phyloP scores from a whole-genome alignment of 2,329 filamentous ascomycete genomes.

The Stachybotrys echinatus region DNA sequence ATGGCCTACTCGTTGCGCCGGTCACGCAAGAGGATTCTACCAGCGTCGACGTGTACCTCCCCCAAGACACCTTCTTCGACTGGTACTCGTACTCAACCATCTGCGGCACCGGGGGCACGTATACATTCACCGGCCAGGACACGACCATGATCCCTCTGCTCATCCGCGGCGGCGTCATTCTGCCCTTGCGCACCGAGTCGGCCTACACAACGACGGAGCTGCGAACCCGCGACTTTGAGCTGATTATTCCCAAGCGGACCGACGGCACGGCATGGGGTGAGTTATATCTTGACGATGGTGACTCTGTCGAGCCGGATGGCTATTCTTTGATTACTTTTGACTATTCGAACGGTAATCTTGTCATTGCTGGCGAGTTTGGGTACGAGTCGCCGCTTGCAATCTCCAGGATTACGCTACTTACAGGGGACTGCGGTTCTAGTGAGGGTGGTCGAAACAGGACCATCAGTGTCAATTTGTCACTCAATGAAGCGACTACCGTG shows the following conservation, averaged over 20 bases:
- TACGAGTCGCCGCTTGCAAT: constrained; percentile 41
- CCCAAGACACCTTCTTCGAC: constrained; percentile 45
- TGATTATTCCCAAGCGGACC: constrained; percentile 61
- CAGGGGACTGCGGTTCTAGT: constrained; percentile 3
- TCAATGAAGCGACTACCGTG: neutral
- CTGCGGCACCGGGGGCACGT: constrained; percentile 30
- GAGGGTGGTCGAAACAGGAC: neutral
- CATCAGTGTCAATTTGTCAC: neutral
- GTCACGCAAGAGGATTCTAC: constrained; percentile 39
- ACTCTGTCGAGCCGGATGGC: constrained; percentile 52
- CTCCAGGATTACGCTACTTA: constrained; percentile 43
- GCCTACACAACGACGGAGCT: constrained; percentile 61
- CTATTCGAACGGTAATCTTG: constrained; percentile 49
- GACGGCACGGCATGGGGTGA: constrained; percentile 60
- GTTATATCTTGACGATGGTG: constrained; percentile 76
- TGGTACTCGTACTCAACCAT: constrained; percentile 43
- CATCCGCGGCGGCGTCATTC: constrained; percentile 58
- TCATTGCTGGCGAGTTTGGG: constrained; percentile 46
- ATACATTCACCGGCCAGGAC: constrained; percentile 29
- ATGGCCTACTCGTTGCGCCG: constrained; percentile 42
- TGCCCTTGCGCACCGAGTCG: constrained; percentile 52
- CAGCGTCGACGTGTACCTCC: constrained; percentile 42
- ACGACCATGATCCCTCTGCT: constrained; percentile 57
- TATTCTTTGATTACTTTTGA: constrained; percentile 52
- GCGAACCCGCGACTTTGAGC: constrained; percentile 60